phyloP scores from a whole-genome alignment of 495 filamentous ascomycete genomes.

The Penicillium maclennaniae region DNA sequence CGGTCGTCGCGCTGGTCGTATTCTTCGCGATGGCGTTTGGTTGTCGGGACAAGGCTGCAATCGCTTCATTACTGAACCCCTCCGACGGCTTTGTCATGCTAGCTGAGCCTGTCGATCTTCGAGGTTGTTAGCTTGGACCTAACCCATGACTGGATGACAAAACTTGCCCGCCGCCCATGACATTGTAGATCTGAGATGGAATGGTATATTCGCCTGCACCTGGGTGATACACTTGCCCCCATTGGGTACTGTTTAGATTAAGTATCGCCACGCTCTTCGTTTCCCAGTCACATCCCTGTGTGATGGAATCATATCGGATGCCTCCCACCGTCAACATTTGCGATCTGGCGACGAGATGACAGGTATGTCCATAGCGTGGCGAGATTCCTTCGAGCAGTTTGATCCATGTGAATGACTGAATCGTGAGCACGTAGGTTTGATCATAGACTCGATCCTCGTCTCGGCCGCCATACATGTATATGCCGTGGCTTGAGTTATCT shows the following conservation, averaged over 20 bases:
- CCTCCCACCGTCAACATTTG: too few species aligned
- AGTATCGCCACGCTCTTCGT: too few species aligned
- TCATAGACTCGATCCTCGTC: slow-evolving; percentile 25
- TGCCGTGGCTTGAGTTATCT: slow-evolving; percentile 33
- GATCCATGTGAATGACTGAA: slow-evolving; percentile 27
- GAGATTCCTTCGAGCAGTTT: too few species aligned
- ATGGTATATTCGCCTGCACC: slow-evolving; percentile 24
- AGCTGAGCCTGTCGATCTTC: slow-evolving; percentile 18
- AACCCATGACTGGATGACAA: too few species aligned
- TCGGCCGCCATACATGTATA: slow-evolving; percentile 27
- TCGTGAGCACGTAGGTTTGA: slow-evolving; percentile 32
- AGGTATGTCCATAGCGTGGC: too few species aligned
- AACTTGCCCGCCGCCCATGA: slow-evolving; percentile 28
- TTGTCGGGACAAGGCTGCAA: slow-evolving; percentile 18
- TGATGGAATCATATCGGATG: too few species aligned
- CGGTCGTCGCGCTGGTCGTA: neutral
- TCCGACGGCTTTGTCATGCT: slow-evolving; percentile 9
- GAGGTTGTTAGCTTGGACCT: slow-evolving; percentile 5
- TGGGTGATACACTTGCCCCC: slow-evolving; percentile 18
- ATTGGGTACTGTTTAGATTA: too few species aligned
- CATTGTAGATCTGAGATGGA: slow-evolving; percentile 15
- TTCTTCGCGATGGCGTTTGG: neutral
- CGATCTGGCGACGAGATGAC: too few species aligned
- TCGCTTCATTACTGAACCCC: slow-evolving; percentile 17
- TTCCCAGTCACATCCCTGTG: too few species aligned